A percentile compares a stretch with the other conserved stretches of the same genome.
These are phyloP conservation scores for Zygosaccharomyces siamensis DNA, from an alignment of 805 yeast species.

Conservation along the genomic window DNA sequence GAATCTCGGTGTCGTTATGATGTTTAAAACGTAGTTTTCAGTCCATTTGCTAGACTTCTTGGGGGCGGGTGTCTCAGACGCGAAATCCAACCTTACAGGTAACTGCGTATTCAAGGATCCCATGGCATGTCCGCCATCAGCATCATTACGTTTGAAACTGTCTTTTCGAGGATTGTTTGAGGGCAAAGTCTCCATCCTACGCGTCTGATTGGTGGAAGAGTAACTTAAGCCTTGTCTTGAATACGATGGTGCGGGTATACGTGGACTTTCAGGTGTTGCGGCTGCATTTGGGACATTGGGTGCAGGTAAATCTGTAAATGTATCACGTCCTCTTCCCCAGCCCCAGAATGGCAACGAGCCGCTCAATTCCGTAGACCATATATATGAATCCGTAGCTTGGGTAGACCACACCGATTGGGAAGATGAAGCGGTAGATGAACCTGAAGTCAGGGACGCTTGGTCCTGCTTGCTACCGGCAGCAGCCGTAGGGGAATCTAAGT, in stretches of 20 bases:
- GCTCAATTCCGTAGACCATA: constrained; percentile 25
- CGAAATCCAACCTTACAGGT: neutral
- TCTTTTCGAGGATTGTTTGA: constrained; percentile 3
- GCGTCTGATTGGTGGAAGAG: constrained; percentile 7
- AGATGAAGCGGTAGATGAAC: constrained; percentile 13
- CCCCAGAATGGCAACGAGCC: constrained; percentile 30
- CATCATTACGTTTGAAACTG: constrained; percentile 11
- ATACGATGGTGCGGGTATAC: neutral
- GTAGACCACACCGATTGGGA: constrained; percentile 12
- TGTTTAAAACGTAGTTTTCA: constrained; percentile 16
- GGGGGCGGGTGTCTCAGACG: neutral
- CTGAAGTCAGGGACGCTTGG: constrained; percentile 7
- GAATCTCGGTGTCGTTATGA: constrained; percentile 37
- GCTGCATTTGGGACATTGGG: neutral
- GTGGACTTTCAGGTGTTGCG: neutral
- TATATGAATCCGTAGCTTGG: constrained; percentile 19
- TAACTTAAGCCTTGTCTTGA: constrained; percentile 8
- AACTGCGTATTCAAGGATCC: neutral
- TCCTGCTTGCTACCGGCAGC: constrained; percentile 3
- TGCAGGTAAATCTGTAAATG: neutral
- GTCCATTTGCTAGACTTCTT: constrained; percentile 7
- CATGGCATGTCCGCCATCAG: neutral
- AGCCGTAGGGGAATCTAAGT: neutral
- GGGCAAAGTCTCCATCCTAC: constrained; percentile 10
- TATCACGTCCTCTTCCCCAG: constrained; percentile 20